Evolutionary conservation across 2,329 filamentous ascomycete genomes (phyloP).

Genomic region (Ascochyta viciae-villosae): DNA sequence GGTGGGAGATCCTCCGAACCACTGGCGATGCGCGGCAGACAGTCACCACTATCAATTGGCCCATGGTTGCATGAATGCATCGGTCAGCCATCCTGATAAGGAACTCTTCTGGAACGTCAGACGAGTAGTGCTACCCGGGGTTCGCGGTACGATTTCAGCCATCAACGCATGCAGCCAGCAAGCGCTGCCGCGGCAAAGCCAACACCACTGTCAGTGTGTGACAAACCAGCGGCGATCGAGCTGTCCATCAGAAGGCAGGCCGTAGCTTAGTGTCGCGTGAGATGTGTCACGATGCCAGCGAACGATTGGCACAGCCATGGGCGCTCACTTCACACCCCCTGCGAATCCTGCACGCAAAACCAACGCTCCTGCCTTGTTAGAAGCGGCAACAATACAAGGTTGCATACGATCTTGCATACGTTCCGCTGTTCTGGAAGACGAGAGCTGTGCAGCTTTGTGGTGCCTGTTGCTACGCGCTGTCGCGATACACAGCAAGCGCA

Average conservation of each 20-base stretch:
- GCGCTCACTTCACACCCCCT: background rate
- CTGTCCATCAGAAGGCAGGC: background rate
- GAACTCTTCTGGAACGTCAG: constrained; percentile 21
- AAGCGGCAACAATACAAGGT: background rate
- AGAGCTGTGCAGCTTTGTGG: background rate
- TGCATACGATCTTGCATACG: background rate
- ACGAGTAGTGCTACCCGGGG: background rate
- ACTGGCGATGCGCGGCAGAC: constrained; percentile 8
- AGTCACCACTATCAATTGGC: constrained; percentile 13
- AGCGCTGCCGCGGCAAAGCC: background rate
- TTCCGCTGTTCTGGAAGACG: background rate
- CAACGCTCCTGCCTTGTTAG: constrained; percentile 11
- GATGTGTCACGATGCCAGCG: background rate
- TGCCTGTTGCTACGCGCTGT: background rate
- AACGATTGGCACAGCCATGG: background rate
- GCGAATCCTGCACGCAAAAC: background rate
- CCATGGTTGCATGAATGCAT: constrained; percentile 10
- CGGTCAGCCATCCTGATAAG: constrained; percentile 18
- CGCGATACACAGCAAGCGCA: background rate
- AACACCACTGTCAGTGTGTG: background rate
- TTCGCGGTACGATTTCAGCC: background rate
- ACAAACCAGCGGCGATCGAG: background rate
- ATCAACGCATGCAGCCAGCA: background rate
- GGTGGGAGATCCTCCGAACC: constrained; percentile 10
- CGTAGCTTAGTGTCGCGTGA: constrained; percentile 1